Conservation (phyloP, 352 stramenopile species). For the Globisporangium mamillatum region DNA sequence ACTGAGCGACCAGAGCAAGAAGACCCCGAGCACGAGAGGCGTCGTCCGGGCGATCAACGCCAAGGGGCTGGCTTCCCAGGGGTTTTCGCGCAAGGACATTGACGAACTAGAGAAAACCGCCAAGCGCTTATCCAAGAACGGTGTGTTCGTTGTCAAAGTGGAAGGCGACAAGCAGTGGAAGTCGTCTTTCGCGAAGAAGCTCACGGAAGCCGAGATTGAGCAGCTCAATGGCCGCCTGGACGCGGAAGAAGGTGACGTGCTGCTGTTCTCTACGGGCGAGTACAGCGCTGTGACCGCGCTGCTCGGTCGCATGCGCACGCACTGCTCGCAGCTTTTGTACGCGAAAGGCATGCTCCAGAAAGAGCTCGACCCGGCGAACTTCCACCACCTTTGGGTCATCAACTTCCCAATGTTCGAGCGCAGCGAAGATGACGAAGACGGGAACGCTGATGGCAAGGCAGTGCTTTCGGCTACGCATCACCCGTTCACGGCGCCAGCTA, state of each 20-base stretch:
- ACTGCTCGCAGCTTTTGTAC: constrained; percentile 59
- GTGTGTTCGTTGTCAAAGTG: constrained; percentile 67
- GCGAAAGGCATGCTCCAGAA: constrained; percentile 55
- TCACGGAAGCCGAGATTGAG: constrained; percentile 44
- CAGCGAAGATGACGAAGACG: constrained; percentile 50
- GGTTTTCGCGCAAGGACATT: constrained; percentile 77
- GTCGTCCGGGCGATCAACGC: constrained; percentile 73
- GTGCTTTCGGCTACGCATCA: constrained; percentile 79
- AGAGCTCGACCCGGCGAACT: constrained; percentile 66
- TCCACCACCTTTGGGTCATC: constrained; percentile 80
- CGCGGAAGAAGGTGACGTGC: constrained; percentile 60
- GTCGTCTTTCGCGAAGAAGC: constrained; percentile 64
- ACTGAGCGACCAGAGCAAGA: constrained; percentile 17
- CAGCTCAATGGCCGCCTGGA: constrained; percentile 45
- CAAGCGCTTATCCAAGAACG: constrained; percentile 39
- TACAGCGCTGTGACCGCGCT: constrained; percentile 57
- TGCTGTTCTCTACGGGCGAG: constrained; percentile 57
- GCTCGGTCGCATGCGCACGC: constrained; percentile 65
- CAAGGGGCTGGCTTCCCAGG: constrained; percentile 43
- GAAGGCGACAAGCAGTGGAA: constrained; percentile 61
- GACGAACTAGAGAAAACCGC: constrained; percentile 52
- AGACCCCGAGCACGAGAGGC: constrained; percentile 27
- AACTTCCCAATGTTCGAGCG: constrained; percentile 89
- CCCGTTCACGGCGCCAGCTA: constrained; percentile 76
- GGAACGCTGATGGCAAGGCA: constrained; percentile 24